Conservation (phyloP, 805 yeast species). For the Kazachstania bromeliacearum region DNA sequence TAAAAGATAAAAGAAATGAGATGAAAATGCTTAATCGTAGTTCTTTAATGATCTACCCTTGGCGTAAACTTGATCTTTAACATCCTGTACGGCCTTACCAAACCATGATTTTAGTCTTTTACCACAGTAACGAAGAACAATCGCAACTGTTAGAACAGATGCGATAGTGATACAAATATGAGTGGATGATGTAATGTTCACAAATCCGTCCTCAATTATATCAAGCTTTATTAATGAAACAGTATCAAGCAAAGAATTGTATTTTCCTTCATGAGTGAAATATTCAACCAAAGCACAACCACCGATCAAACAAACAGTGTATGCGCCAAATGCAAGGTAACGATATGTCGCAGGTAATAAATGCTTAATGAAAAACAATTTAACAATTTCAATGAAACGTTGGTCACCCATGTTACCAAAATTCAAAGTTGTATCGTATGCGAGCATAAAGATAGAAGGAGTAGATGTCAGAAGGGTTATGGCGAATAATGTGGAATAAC, state of each 20-base stretch:
- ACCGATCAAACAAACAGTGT: not conserved
- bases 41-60: conserved; percentile 48
- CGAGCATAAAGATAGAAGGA: too few relatives aligned
- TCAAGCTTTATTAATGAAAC: conserved; percentile 1
- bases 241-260: conserved; percentile 5
- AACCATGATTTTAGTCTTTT: conserved; percentile 16
- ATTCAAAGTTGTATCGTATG: too few relatives aligned
- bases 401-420: too few relatives aligned
- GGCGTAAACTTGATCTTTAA: conserved; percentile 50
- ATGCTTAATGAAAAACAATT: too few relatives aligned
- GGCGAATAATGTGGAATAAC: too few relatives aligned
- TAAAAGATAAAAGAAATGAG: not conserved
- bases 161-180: not conserved
- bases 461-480: too few relatives aligned
- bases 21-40: conserved; percentile 5
- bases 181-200: not conserved
- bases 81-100: conserved; percentile 29
- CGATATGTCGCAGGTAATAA: too few relatives aligned
- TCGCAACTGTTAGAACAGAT: not conserved
- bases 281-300: conserved; percentile 13
- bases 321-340: not conserved
- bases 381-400: not conserved
- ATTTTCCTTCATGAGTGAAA: conserved; percentile 8
- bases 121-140: not conserved
- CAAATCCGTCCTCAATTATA: not conserved